These are phyloP conservation scores for Umbellularia californica DNA, from an alignment of 164 flowering plant genomes.

Conservation along the genomic window DNA sequence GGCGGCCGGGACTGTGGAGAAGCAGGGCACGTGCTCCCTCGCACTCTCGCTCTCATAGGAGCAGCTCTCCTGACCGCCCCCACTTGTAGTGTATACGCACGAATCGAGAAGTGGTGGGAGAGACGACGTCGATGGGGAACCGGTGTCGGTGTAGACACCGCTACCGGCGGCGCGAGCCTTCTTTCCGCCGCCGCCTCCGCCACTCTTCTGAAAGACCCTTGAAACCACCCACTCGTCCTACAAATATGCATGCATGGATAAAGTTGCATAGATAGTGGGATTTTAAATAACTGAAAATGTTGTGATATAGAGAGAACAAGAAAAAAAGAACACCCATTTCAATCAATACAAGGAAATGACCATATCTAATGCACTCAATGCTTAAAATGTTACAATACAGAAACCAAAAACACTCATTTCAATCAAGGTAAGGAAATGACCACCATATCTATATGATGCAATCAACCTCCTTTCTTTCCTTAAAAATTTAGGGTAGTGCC, in stretches of 20 bases:
- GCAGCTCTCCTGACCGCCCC: constrained; percentile 32
- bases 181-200: constrained; percentile 14
- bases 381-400: too few species aligned
- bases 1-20: constrained; percentile 58
- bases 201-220: constrained; percentile 13
- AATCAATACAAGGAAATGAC: too few species aligned
- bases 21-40: constrained; percentile 96
- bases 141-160: constrained; percentile 5
- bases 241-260: too few species aligned
- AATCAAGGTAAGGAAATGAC: too few species aligned
- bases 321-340: too few species aligned
- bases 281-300: neutral
- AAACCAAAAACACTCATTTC: too few species aligned
- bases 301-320: too few species aligned
- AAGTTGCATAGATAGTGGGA: neutral
- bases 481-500: too few species aligned
- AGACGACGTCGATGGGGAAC: constrained; percentile 26
- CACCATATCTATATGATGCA: too few species aligned
- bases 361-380: too few species aligned
- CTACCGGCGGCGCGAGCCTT: constrained; percentile 9
- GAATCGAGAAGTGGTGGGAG: constrained; percentile 32
- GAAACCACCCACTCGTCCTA: constrained; percentile 19
- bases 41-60: constrained; percentile 35
- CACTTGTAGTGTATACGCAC: constrained; percentile 8
- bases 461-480: too few species aligned